Evolutionary conservation across 176 grass and related monocot genomes (phyloP), one percentile per base, ranked within the genome.

Genomic region (maize (Zea mays)): DNA sequence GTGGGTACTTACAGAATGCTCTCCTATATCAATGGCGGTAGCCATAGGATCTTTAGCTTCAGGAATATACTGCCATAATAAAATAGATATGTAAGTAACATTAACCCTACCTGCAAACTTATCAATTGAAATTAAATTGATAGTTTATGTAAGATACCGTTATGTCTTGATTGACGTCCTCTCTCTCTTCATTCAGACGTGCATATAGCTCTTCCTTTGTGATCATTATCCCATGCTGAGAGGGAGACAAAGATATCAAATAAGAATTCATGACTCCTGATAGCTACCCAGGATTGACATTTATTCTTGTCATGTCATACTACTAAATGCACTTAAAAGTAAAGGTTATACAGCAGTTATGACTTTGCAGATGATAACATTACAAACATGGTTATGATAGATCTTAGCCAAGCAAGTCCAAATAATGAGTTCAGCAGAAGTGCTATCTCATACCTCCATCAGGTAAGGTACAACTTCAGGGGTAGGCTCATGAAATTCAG

Each of bases 21-120:
- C 96, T 57, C 96, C 92, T 46, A 99, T 99, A 91, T 95, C 96
- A 84, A 99, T 88, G 80, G 96, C 96, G 79, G 71, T 88, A 70
- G 89, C 84, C 89, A 94, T 85, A 33, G 91, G 86, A 88, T 88
- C 96, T 84, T 84, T 88, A 56, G 84, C 76, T 84, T 84, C 86
- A 71, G 81, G 86, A 87, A 92, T 85, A 88, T 94, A 93, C 85
- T 84, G 84, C 46, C 52, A 84, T 46, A 56, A 85, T 65, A 38
- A 75, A 47, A 70, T 45, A 73, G 41, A 71, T 81, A 65, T 72
- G 65, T 65, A 57, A 46, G 69, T 46, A 51, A n/a, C 46, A 27
- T 10, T 55, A 73, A 42, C 3, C 3, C 20, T 16, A 70, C 13
- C 39, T 44, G 5, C 59, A 48, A 41, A 62, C n/a, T 12, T 42